Evolutionary conservation across 768 basidiomycete genomes (phyloP).

Genomic region (Pulveroboletus sp.): DNA sequence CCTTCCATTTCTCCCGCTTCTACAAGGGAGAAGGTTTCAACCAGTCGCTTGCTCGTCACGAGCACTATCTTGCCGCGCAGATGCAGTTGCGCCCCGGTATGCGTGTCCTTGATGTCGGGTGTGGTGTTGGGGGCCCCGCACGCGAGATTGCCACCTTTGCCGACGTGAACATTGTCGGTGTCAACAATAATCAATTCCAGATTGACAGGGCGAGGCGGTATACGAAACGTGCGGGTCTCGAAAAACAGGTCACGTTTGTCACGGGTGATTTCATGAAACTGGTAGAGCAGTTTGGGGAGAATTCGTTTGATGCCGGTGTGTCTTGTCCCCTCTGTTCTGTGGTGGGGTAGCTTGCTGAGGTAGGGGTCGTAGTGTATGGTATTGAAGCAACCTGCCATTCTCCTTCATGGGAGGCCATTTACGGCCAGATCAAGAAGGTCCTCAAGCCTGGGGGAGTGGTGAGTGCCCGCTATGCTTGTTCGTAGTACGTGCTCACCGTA

Average conservation of each 20-base stretch:
- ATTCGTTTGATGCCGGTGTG: constrained; percentile 90
- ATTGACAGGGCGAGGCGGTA: constrained; percentile 80
- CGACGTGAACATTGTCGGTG: constrained; percentile 75
- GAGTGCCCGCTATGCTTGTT: constrained; percentile 30
- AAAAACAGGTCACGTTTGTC: constrained; percentile 73
- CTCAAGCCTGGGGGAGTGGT: constrained; percentile 95
- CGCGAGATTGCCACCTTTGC: constrained; percentile 91
- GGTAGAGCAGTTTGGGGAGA: constrained; percentile 84
- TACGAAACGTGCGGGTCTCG: constrained; percentile 69
- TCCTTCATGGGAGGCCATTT: constrained; percentile 93
- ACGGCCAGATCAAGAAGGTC: constrained; percentile 87
- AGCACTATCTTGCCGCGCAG: constrained; percentile 91
- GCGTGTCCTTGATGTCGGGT: constrained; percentile 97
- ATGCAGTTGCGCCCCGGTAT: constrained; percentile 85
- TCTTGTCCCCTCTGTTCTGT: constrained; percentile 2
- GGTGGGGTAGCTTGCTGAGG: not conserved
- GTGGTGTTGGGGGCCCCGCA: constrained; percentile 96
- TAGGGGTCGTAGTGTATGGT: constrained; percentile 66
- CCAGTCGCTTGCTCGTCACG: constrained; percentile 79
- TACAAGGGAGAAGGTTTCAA: constrained; percentile 82
- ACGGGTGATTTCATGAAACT: constrained; percentile 98
- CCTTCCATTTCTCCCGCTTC: constrained; percentile 97
- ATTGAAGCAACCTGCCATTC: constrained; percentile 98
- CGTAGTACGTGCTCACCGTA: not conserved
- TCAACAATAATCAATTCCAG: constrained; percentile 98